Conservation (phyloP, 106 monocot species). For the Dioscorea dumetorum region DNA sequence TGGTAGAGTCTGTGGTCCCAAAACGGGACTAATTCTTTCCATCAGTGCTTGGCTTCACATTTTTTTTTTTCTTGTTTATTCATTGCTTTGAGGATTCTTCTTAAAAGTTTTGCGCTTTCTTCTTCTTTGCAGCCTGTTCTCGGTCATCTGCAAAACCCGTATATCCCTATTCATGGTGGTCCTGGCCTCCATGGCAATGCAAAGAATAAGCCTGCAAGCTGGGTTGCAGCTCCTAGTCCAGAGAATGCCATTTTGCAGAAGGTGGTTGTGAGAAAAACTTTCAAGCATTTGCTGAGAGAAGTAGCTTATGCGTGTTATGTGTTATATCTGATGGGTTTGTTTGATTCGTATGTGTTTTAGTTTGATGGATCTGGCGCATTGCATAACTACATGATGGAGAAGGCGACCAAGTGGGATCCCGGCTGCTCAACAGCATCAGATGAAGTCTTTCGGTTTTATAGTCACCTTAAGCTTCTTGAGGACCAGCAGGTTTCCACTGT, state of each 20-base stretch:
- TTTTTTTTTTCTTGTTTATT: not conserved
- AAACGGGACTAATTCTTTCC: not conserved
- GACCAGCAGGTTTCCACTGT: conserved; percentile 29
- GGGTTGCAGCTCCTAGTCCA: conserved; percentile 15
- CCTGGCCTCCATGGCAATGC: conserved; percentile 9
- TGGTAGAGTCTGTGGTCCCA: not conserved
- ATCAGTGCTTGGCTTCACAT: not conserved
- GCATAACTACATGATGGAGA: conserved; percentile 50
- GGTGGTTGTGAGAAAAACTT: conserved; percentile 18
- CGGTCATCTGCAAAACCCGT: conserved; percentile 16
- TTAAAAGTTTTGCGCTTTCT: not conserved
- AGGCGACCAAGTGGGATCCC: conserved; percentile 83
- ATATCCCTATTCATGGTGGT: conserved; percentile 14
- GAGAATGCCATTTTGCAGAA: conserved; percentile 42
- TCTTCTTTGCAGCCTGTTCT: conserved; percentile 35
- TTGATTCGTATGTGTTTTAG: conserved; percentile 19
- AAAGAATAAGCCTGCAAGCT: conserved; percentile 21
- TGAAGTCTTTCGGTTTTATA: conserved; percentile 34
- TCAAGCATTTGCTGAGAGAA: not conserved
- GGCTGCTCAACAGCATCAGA: conserved; percentile 27
- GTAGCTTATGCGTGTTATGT: not conserved
- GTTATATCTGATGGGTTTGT: not conserved
- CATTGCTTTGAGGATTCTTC: not conserved
- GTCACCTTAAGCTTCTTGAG: conserved; percentile 43
- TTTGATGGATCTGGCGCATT: conserved; percentile 31